phyloP scores from a whole-genome alignment of 192 early-diverging fungal genomes.

The Endogone sp. region DNA sequence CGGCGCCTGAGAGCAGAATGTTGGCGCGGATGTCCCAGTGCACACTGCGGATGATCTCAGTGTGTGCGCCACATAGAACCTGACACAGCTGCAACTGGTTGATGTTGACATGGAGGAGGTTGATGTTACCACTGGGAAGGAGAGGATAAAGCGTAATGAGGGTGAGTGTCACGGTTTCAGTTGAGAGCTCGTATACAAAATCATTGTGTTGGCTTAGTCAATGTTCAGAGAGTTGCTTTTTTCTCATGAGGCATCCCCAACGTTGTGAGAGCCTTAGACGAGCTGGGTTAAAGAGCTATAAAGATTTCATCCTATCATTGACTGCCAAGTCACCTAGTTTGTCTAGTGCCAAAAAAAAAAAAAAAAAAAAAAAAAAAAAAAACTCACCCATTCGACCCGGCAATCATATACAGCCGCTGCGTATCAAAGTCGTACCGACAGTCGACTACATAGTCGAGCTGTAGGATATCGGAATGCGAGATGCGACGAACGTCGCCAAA shows the following conservation, averaged over 20 bases:
- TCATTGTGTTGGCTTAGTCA: neutral
- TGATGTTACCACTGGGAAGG: conserved; percentile 62
- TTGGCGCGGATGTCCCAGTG: conserved; percentile 63
- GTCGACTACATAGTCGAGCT: conserved; percentile 81
- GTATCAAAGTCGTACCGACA: conserved; percentile 65
- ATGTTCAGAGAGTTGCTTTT: conserved; percentile 7
- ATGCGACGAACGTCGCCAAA: conserved; percentile 82
- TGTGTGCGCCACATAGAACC: conserved; percentile 72
- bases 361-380: neutral
- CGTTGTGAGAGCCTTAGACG: neutral
- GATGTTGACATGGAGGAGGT: conserved; percentile 77
- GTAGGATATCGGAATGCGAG: conserved; percentile 33
- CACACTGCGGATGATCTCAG: conserved; percentile 80
- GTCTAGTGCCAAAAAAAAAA: neutral
- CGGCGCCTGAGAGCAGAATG: conserved; percentile 69
- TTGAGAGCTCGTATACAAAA: too few relatives aligned
- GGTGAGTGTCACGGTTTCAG: too few relatives aligned
- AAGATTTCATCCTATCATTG: neutral
- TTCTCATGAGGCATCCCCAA: neutral
- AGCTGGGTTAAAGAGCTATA: neutral
- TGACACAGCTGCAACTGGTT: conserved; percentile 73
- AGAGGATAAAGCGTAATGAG: neutral
- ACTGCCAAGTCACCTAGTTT: neutral
- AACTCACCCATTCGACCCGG: conserved; percentile 69
- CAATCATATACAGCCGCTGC: conserved; percentile 73